Evolutionary conservation across 2,329 filamentous ascomycete species (phyloP).

Genomic region (Elsinoe necatrix): DNA sequence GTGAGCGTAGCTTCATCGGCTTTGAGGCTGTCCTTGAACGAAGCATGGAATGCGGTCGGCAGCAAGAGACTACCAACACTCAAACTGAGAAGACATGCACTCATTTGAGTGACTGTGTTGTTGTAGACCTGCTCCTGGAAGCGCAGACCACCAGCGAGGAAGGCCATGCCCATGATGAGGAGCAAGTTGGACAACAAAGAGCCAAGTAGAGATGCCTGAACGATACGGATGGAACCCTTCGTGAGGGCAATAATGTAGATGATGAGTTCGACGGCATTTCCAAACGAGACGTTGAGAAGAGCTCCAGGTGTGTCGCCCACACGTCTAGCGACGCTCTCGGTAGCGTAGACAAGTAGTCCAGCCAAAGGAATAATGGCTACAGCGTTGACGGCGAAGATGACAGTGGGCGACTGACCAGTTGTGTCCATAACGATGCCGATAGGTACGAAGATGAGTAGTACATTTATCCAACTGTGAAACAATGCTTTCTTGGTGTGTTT

Average conservation of each 20-base stretch:
- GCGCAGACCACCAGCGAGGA: slow-evolving; percentile 75
- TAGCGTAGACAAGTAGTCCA: slow-evolving; percentile 41
- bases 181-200: slow-evolving; percentile 84
- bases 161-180: slow-evolving; percentile 85
- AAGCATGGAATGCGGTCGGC: slow-evolving; percentile 83
- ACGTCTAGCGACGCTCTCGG: slow-evolving; percentile 40
- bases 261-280: slow-evolving; percentile 46
- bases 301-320: slow-evolving; percentile 43
- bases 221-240: slow-evolving; percentile 80
- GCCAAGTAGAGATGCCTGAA: slow-evolving; percentile 81
- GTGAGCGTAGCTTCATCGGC: slow-evolving; percentile 68
- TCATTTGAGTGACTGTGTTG: slow-evolving; percentile 93
- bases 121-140: slow-evolving; percentile 94
- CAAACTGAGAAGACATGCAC: slow-evolving; percentile 80
- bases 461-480: slow-evolving; percentile 68
- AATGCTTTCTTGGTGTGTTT: slow-evolving; percentile 51
- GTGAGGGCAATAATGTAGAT: slow-evolving; percentile 64
- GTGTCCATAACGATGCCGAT: slow-evolving; percentile 60
- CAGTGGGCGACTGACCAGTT: slow-evolving; percentile 32
- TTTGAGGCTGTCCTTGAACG: slow-evolving; percentile 48
- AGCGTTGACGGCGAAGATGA: slow-evolving; percentile 45
- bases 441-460: slow-evolving; percentile 69
- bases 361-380: slow-evolving; percentile 45
- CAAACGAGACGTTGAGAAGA: slow-evolving; percentile 45
- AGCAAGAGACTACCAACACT: slow-evolving; percentile 83